Evolutionary conservation across 2,329 filamentous ascomycete genomes (phyloP), one percentile per base, ranked within the genome.

Genomic region (Fusarium pseudocircinatum): DNA sequence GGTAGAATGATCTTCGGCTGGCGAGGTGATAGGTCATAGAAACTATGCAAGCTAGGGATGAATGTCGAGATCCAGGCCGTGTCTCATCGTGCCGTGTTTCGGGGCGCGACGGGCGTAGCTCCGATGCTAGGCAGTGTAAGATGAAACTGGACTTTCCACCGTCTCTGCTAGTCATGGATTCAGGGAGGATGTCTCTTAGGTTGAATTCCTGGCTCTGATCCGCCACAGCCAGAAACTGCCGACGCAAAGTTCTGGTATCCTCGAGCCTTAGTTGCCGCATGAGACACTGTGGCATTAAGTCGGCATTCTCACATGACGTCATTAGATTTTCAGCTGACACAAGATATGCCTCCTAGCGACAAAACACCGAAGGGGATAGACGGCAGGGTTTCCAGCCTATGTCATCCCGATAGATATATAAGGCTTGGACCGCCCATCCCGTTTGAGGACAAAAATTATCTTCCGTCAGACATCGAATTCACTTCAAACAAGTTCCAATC

Each of bases 351-450:
- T 18, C 37, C 12, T 7, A 12, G 37, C 11, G 2, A 44, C 16
- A 6, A 26, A 26, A 8, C 16, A 22, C 6, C 14, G 0, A 15
- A 9, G 8, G 39, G 10, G 22, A 14, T n/a, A 6, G 13, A 42
- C 14, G 4, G 0, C 6, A 15, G 4, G 4, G 8, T 9, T 4
- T 3, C 5, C 1, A 28, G 4, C 13, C n/a, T 1, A 11, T 4
- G 4, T 6, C 26, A 5, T 9, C 9, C 0, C 0, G 4, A 15
- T 1, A 0, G 0, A 12, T 13, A 32, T 7, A 32, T 18, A 49
- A 24, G 5, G 7, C 3, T 5, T 32, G 28, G 22, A 10, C 11
- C 7, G 15, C 3, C 0, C 5, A 3, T 12, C 5, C 0, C 20
- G 1, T 20, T 6, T 10, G 0, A 24, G 16, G 10, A 7, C 4